These are phyloP conservation scores for Puccinia triticina DNA, from an alignment of 1,284 basidiomycete species.

Conservation along the genomic window DNA sequence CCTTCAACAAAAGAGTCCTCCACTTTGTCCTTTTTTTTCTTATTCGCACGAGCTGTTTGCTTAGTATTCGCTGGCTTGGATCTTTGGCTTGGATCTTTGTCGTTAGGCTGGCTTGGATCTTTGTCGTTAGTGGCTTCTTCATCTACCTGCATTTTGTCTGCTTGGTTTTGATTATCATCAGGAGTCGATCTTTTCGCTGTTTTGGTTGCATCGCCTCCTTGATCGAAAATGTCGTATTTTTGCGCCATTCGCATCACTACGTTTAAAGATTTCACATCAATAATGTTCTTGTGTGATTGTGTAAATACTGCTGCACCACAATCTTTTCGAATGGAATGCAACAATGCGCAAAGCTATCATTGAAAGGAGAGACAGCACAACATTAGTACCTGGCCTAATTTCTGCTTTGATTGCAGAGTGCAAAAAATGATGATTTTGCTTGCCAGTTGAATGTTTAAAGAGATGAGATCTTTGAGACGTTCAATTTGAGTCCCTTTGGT, in stretches of 20 bases:
- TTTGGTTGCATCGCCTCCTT: too few species aligned
- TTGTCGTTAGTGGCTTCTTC: not conserved
- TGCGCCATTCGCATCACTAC: not conserved
- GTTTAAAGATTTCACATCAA: not conserved
- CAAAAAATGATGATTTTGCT: not conserved
- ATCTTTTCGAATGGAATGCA: not conserved
- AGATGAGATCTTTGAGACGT: not conserved
- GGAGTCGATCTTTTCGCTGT: too few species aligned
- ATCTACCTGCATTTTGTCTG: not conserved
- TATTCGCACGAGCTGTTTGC: too few species aligned
- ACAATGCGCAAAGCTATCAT: not conserved
- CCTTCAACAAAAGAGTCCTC: not conserved
- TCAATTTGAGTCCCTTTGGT: not conserved
- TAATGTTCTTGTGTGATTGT: constrained; percentile 10
- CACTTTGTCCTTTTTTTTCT: too few species aligned
- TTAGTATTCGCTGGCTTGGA: too few species aligned
- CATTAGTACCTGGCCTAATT: not conserved
- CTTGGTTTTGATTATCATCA: not conserved
- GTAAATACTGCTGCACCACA: not conserved
- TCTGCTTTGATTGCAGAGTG: not conserved
- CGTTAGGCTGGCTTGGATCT: not conserved
- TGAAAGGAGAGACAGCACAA: not conserved
- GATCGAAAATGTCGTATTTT: not conserved
- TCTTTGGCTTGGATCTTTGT: not conserved
- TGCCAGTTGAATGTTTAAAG: constrained; percentile 11